phyloP scores from a whole-genome alignment of 352 stramenopile genomes.

The Ophiocytium majus region DNA sequence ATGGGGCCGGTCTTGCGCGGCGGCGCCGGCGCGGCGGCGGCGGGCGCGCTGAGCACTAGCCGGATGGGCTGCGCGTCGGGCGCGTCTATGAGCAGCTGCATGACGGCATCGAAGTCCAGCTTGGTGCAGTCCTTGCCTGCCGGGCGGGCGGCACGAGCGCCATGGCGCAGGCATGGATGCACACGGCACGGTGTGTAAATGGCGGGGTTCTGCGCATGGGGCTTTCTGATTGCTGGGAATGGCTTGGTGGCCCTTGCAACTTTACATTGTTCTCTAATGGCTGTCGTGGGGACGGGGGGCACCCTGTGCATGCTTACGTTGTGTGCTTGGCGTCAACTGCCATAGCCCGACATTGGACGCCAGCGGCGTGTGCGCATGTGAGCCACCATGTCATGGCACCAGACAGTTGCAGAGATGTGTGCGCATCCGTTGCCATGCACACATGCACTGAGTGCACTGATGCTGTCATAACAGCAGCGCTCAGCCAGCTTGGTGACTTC shows the following conservation, averaged over 20 bases:
- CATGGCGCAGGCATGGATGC: not conserved
- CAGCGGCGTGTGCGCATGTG: too few species aligned
- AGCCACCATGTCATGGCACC: too few species aligned
- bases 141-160: not conserved
- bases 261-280: not conserved
- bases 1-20: slow-evolving; percentile 11
- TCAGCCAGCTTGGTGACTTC: too few species aligned
- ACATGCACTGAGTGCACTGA: too few species aligned
- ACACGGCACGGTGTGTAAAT: not conserved
- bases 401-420: too few species aligned
- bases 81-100: slow-evolving; percentile 41
- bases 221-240: not conserved
- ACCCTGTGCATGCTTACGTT: not conserved
- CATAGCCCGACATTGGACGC: too few species aligned
- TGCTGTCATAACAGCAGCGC: too few species aligned
- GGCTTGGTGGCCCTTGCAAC: not conserved
- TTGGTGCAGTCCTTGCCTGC: slow-evolving; percentile 42
- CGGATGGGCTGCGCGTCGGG: slow-evolving; percentile 30
- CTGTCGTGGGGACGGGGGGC: not conserved
- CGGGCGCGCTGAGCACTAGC: slow-evolving; percentile 24
- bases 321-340: not conserved
- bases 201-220: not conserved
- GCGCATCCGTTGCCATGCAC: too few species aligned
- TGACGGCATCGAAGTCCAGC: slow-evolving; percentile 51
- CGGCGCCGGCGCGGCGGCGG: not conserved